These are phyloP conservation scores for Fusarium sp. DNA, from an alignment of 2,329 filamentous ascomycete genomes.

Conservation along the genomic window DNA sequence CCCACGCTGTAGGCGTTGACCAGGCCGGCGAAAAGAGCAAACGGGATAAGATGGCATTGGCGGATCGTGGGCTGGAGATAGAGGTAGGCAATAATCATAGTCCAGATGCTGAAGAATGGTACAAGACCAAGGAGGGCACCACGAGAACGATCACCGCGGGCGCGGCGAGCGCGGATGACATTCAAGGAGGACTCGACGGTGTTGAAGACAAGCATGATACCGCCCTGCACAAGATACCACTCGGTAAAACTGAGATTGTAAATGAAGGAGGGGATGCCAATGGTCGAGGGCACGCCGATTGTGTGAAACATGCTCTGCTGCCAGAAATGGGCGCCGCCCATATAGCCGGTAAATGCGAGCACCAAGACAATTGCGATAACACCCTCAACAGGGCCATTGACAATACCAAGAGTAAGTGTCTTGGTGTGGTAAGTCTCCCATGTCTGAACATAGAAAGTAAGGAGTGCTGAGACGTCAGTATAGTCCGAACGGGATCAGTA, in stretches of 20 bases:
- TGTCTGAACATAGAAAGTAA: conserved; percentile 99
- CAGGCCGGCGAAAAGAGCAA: conserved; percentile 86
- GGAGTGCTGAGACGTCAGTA: conserved; percentile 66
- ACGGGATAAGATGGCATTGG: conserved; percentile 85
- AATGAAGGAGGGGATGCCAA: conserved; percentile 73
- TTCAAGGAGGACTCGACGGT: conserved; percentile 82
- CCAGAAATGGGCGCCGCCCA: conserved; percentile 94
- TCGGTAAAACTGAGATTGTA: conserved; percentile 89
- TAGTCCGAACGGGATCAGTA: not conserved
- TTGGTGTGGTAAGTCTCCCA: conserved; percentile 99
- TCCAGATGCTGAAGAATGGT: conserved; percentile 84
- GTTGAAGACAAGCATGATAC: conserved; percentile 84
- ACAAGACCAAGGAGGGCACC: conserved; percentile 83
- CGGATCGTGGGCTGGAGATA: conserved; percentile 87
- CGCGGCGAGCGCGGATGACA: conserved; percentile 83
- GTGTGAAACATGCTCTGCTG: conserved; percentile 81
- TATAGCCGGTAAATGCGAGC: conserved; percentile 83
- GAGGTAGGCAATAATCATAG: conserved; percentile 80
- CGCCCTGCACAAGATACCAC: conserved; percentile 91
- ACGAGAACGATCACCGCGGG: conserved; percentile 76
- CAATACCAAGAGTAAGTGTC: conserved; percentile 88
- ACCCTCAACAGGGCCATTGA: conserved; percentile 96
- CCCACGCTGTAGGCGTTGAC: conserved; percentile 96
- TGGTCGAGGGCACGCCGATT: conserved; percentile 72
- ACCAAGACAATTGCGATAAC: conserved; percentile 85